Base-by-base conservation (phyloP, 176 grass and related monocot genomes). In the Ananas comosus region DNA sequence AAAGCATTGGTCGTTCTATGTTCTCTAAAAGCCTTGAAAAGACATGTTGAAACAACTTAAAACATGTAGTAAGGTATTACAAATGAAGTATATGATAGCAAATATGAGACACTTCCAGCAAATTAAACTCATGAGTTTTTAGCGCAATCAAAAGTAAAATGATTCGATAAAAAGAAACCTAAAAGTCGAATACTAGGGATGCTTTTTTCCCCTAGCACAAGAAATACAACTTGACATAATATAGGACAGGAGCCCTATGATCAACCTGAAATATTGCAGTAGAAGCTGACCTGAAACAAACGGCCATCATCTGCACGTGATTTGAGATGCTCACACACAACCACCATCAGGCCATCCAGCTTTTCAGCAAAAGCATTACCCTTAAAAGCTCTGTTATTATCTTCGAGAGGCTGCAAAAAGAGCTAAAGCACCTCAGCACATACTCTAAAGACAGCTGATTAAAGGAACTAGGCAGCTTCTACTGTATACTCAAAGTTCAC, bases 281-380 rank as follows among this genome's bases (percentile, higher is more conserved):
- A 18, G 56, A 54, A 76, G 14, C 9, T 81, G 49, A 97, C 94
- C 84, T 76, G 76, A 3, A 21, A 16, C 66, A 90, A 70, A 53
- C 53, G 54, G 24, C 80, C 86, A 54, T 57, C 70, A 47, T 88
- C 80, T 68, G 77, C 72, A 61, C 88, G 66, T 64, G 68, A 90
- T 64, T 80, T 93, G 14, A 97, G 84, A 80, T 97, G 86, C 65
- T 97, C 84, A 14, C 94, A 97, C 47, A 90, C 51, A 67, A 88
- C 64, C 16, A 93, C 84, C 94, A 97, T 97, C 76, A 97, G 81
- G 70, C 79, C 64, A 72, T 97, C 94, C 81, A 97, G 79, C 73
- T 97, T 97, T 17, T 88, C 82, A 11, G 90, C 94, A 84, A 67
- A 97, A 1, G 51, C 52, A 80, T 85, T 90, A 80, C 82, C 87